Percentiles rank a stretch among this genome's conserved stretches.
These are phyloP conservation scores for Fusarium decemcellulare DNA, from an alignment of 2,329 filamentous ascomycete genomes.

Conservation along the genomic window DNA sequence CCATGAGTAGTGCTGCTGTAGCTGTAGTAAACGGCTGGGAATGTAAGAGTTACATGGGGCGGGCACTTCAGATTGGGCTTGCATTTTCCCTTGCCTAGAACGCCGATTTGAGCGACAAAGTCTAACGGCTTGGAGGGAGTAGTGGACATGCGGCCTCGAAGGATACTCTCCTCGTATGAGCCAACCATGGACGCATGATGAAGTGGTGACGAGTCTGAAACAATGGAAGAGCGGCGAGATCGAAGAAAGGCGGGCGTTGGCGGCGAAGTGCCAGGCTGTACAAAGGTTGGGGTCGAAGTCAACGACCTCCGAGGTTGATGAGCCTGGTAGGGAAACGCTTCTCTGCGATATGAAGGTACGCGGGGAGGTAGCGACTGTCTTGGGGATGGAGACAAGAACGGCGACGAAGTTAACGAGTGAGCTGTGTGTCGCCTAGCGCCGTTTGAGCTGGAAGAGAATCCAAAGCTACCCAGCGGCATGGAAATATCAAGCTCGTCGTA, in stretches of 20 bases:
- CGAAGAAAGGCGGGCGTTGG: slow-evolving; percentile 66
- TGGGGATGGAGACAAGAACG: slow-evolving; percentile 58
- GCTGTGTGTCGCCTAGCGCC: slow-evolving; percentile 78
- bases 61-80: slow-evolving; percentile 89
- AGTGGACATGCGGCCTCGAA: slow-evolving; percentile 96
- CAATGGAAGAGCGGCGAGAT: slow-evolving; percentile 77
- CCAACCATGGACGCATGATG: slow-evolving; percentile 97
- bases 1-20: slow-evolving; percentile 79
- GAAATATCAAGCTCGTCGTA: slow-evolving; percentile 79
- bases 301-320: slow-evolving; percentile 85
- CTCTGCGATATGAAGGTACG: slow-evolving; percentile 64
- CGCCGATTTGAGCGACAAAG: slow-evolving; percentile 95
- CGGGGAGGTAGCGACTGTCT: slow-evolving; percentile 46
- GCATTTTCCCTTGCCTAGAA: slow-evolving; percentile 90
- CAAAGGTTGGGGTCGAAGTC: slow-evolving; percentile 66
- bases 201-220: slow-evolving; percentile 81
- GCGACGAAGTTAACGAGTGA: slow-evolving; percentile 70
- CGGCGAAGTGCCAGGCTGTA: slow-evolving; percentile 59
- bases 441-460: slow-evolving; percentile 58
- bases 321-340: slow-evolving; percentile 79
- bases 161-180: slow-evolving; percentile 96
- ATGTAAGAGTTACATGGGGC: slow-evolving; percentile 89
- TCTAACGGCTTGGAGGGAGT: slow-evolving; percentile 92
- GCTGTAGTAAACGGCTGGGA: slow-evolving; percentile 96
- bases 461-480: slow-evolving; percentile 65